These are phyloP conservation scores for Peniophora sp. DNA, from an alignment of 1,284 basidiomycete species.

Conservation along the genomic window DNA sequence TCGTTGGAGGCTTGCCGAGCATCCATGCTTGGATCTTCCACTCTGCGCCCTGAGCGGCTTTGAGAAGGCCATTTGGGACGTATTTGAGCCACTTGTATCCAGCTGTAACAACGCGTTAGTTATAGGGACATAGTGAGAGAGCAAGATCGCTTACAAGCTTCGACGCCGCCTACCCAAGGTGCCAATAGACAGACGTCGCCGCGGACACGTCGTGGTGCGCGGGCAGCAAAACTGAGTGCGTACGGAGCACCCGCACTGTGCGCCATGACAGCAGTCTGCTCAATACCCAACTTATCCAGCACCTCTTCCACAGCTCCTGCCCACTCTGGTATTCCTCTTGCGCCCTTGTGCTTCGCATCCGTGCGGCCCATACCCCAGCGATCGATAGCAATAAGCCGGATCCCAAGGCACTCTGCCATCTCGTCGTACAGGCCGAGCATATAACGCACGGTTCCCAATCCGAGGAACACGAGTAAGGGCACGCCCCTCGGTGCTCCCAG, in stretches of 20 bases:
- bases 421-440: slow-evolving; percentile 94
- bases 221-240: slow-evolving; percentile 81
- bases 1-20: slow-evolving; percentile 86
- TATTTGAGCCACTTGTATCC: slow-evolving; percentile 97
- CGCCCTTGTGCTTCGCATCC: slow-evolving; percentile 57
- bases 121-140: background rate
- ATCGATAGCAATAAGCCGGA: slow-evolving; percentile 92
- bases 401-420: slow-evolving; percentile 80
- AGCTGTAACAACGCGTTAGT: slow-evolving; percentile 27
- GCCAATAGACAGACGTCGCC: slow-evolving; percentile 88
- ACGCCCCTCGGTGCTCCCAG: slow-evolving; percentile 77
- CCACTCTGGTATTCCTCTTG: slow-evolving; percentile 86
- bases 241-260: slow-evolving; percentile 98
- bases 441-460: slow-evolving; percentile 90
- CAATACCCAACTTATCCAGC: slow-evolving; percentile 71
- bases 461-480: slow-evolving; percentile 88
- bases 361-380: slow-evolving; percentile 95
- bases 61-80: slow-evolving; percentile 87
- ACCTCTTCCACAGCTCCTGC: slow-evolving; percentile 85
- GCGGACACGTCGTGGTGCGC: slow-evolving; percentile 63
- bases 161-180: slow-evolving; percentile 92
- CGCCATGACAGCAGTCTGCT: slow-evolving; percentile 84
- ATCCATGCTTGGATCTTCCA: slow-evolving; percentile 97
- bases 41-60: slow-evolving; percentile 93
- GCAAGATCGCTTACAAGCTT: slow-evolving; percentile 55